phyloP scores from a whole-genome alignment of 2,329 filamentous ascomycete genomes.

The Aspergillus flavus region DNA sequence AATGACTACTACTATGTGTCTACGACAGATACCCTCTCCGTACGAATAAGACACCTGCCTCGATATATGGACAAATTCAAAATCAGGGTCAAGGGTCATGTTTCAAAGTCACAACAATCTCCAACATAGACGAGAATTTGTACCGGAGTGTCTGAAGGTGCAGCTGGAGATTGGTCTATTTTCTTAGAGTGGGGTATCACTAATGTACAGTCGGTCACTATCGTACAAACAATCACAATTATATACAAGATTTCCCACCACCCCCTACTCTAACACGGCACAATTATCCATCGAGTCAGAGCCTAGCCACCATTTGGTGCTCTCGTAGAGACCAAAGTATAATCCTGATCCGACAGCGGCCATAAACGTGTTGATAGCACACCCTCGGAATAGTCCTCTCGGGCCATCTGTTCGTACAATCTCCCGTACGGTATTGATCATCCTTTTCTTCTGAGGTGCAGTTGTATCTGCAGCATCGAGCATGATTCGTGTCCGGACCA shows the following conservation, averaged over 20 bases:
- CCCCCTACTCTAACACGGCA: neutral
- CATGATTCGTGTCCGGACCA: slow-evolving; percentile 1
- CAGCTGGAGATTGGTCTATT: neutral
- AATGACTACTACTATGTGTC: neutral
- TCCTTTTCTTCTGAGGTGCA: neutral
- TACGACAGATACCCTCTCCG: neutral
- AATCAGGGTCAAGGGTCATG: neutral
- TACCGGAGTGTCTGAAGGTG: neutral
- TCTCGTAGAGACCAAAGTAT: slow-evolving; percentile 1
- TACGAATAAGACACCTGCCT: neutral
- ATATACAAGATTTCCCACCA: neutral
- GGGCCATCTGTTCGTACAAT: neutral
- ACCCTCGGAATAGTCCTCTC: neutral
- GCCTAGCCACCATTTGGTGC: neutral
- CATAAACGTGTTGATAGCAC: neutral
- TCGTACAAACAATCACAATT: neutral
- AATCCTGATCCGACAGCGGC: neutral
- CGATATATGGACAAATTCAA: neutral
- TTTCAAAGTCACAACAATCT: too few relatives aligned
- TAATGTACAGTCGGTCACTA: neutral
- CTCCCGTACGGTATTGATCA: neutral
- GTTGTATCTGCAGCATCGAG: neutral
- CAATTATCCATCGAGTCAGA: neutral
- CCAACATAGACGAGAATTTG: too few relatives aligned
- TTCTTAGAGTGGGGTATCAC: neutral